Evolutionary conservation across 148 eudicot genomes (phyloP).

Genomic region (Bassia scoparia): DNA sequence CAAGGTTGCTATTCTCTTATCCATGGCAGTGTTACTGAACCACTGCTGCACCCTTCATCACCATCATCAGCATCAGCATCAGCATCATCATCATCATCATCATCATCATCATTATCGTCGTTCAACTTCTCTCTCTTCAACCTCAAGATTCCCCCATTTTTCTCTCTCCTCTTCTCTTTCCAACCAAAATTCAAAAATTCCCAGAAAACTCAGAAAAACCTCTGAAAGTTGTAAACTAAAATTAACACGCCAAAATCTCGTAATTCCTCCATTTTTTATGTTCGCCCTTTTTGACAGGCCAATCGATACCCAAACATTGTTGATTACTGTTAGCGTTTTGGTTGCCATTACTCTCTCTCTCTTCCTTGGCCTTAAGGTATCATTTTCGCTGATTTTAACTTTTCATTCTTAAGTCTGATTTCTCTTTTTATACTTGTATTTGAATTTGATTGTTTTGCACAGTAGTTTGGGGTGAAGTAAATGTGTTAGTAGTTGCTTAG

Average conservation of each 20-base stretch:
- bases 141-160: slow-evolving; percentile 10
- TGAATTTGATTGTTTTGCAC: too few relatives aligned
- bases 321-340: slow-evolving; percentile 68
- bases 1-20: slow-evolving; percentile 20
- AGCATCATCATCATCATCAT: slow-evolving; percentile 3
- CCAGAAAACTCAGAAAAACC: slow-evolving; percentile 16
- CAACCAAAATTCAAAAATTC: slow-evolving; percentile 9
- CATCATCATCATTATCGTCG: slow-evolving; percentile 13
- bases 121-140: slow-evolving; percentile 24
- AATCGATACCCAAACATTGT: slow-evolving; percentile 68
- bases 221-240: slow-evolving; percentile 26
- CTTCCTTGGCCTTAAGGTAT: slow-evolving; percentile 79
- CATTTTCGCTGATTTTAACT: background rate
- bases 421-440: background rate
- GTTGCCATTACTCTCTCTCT: slow-evolving; percentile 81
- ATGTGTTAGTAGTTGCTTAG: too few relatives aligned
- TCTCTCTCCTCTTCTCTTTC: slow-evolving; percentile 18
- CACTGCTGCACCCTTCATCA: slow-evolving; percentile 28
- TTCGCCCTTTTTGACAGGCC: slow-evolving; percentile 48
- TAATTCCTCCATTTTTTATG: slow-evolving; percentile 53
- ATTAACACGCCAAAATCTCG: slow-evolving; percentile 25
- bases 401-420: background rate
- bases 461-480: too few relatives aligned
- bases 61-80: slow-evolving; percentile 23
- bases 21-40: slow-evolving; percentile 44